These are phyloP conservation scores for Pouteria campechiana DNA, from an alignment of 179 eudicot species.

Conservation along the genomic window DNA sequence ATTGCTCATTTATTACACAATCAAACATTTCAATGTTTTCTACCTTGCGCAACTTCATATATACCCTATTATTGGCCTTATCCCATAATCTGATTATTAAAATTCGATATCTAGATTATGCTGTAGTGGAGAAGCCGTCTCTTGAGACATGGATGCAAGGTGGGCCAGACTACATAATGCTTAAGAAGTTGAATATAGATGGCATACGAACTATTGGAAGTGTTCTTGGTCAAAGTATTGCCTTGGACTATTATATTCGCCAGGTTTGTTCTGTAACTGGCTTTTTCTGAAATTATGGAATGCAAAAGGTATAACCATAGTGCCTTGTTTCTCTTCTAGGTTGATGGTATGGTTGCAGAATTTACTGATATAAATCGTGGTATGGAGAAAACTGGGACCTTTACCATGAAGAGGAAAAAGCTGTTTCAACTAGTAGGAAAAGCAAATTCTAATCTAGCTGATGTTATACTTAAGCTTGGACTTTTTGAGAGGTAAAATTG, in stretches of 20 bases:
- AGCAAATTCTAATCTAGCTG: constrained; percentile 93
- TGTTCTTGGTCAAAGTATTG: constrained; percentile 98
- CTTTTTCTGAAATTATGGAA: background rate
- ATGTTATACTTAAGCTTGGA: constrained; percentile 95
- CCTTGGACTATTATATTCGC: constrained; percentile 89
- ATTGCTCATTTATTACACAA: too few species aligned
- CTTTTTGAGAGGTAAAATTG: constrained; percentile 97
- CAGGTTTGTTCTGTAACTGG: constrained; percentile 42
- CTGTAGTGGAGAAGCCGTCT: constrained; percentile 77
- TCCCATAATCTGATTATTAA: too few species aligned
- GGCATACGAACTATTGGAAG: constrained; percentile 95
- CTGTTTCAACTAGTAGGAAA: constrained; percentile 93
- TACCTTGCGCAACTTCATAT: too few species aligned
- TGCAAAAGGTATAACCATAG: background rate
- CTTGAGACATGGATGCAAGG: constrained; percentile 91
- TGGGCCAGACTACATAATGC: constrained; percentile 74
- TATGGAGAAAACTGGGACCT: constrained; percentile 93
- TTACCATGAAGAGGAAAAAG: constrained; percentile 88
- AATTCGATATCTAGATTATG: constrained; percentile 74
- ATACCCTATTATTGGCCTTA: too few species aligned
- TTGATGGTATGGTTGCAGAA: constrained; percentile 96
- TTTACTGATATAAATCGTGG: constrained; percentile 93
- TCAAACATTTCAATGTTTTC: too few species aligned
- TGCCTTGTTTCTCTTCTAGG: constrained; percentile 26
- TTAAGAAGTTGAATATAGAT: constrained; percentile 77